Conservation (phyloP, 495 filamentous ascomycete genomes). For the Talaromyces stipitatus region DNA sequence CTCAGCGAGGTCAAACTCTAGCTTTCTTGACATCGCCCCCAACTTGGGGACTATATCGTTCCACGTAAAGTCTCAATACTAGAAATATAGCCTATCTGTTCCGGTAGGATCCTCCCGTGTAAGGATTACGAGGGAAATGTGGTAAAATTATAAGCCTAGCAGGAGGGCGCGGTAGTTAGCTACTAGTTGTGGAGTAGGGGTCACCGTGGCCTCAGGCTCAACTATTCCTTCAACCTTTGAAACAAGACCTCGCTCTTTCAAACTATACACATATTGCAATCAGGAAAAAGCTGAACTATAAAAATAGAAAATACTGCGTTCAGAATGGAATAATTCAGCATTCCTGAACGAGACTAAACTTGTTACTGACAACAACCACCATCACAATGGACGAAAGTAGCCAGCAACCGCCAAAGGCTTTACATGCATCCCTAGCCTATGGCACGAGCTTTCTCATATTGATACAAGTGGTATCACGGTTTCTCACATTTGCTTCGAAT, state of each 20-base stretch:
- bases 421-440: slow-evolving; percentile 42
- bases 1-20: neutral
- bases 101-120: too few relatives aligned
- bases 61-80: too few relatives aligned
- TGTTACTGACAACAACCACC: neutral
- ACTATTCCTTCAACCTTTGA: too few relatives aligned
- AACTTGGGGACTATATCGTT: too few relatives aligned
- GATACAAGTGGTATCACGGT: slow-evolving; percentile 74
- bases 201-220: too few relatives aligned
- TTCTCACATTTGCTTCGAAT: slow-evolving; percentile 84
- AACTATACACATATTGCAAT: neutral
- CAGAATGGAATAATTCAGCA: neutral
- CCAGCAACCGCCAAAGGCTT: neutral
- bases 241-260: too few relatives aligned
- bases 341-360: neutral
- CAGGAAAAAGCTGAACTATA: neutral
- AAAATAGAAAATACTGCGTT: neutral
- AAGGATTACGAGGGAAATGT: too few relatives aligned
- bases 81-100: too few relatives aligned
- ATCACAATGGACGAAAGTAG: neutral
- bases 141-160: too few relatives aligned
- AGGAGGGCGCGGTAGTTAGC: too few relatives aligned
- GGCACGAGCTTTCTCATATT: slow-evolving; percentile 82
- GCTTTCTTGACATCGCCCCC: too few relatives aligned
- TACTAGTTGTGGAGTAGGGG: too few relatives aligned